Conservation (phyloP, 768 basidiomycete species). For the Psilocybe tampanensis region DNA sequence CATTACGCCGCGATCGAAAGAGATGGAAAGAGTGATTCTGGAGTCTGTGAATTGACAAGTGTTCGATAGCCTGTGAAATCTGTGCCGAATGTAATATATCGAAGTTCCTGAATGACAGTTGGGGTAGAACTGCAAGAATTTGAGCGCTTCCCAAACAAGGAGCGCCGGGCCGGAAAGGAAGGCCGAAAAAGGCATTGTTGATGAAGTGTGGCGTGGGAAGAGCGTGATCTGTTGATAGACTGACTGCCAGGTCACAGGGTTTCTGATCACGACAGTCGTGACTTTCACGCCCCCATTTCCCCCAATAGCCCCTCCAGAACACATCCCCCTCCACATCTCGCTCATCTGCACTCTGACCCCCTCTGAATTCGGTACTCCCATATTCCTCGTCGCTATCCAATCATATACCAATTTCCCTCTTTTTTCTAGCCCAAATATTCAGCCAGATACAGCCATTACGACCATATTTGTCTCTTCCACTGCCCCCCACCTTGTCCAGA, state of each 20-base stretch:
- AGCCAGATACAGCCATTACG: constrained; percentile 2
- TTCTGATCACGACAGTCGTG: constrained; percentile 43
- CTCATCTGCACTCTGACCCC: constrained; percentile 1
- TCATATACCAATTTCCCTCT: constrained; percentile 18
- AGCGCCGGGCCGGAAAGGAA: not conserved
- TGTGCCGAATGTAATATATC: too few species aligned
- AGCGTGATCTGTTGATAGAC: constrained; percentile 29
- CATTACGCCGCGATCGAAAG: constrained; percentile 7
- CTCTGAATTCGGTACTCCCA: not conserved
- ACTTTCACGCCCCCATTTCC: constrained; percentile 41
- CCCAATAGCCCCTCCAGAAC: constrained; percentile 25
- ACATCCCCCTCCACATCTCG: constrained; percentile 4
- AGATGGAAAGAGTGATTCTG: not conserved
- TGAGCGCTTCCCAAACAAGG: not conserved
- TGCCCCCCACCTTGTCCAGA: not conserved
- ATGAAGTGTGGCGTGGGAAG: constrained; percentile 33
- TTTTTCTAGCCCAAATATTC: constrained; percentile 19
- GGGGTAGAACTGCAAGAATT: too few species aligned
- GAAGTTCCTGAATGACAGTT: too few species aligned
- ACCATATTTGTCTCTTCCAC: constrained; percentile 14
- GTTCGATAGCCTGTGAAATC: too few species aligned
- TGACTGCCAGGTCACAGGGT: constrained; percentile 42
- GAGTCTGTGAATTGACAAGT: not conserved
- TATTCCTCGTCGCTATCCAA: not conserved
- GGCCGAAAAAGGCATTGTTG: not conserved